Base-by-base conservation (phyloP, 805 yeast genomes). In the Metschnikowia hibisci region DNA sequence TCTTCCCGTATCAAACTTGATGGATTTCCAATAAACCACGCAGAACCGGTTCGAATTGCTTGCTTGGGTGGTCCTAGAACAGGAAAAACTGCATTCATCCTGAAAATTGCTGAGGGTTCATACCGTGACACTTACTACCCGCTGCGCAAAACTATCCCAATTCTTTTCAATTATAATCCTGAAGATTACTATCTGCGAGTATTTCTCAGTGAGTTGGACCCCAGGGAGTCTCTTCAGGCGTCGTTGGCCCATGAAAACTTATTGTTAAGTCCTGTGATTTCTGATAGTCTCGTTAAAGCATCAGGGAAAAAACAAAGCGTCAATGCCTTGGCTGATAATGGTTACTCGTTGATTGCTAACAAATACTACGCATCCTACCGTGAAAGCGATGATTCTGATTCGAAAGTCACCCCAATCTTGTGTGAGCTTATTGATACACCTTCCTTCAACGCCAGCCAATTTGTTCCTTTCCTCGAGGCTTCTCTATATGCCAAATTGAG, bases 361-460 rank as follows among this genome's bases (percentile, higher is more conserved):
- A 52, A 48, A 2, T 48, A 57, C 42, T 63, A 55, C 40, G 47
- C 54, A 1, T 45, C 54, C 1, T 57, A 55, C 37, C 40, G 43
- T 12, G 43, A 30, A 14, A 29, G 35, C 11, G 43, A 33, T 14
- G 25, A 38, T 15, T 13, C 25, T 10, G 32, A 27, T 11, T 32
- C 32, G 12, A 37, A 39, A 10, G 31, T 52, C 14, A 39, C 55
- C 0, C 87, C 89, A 1, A 77, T 84, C 9, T 60, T 80, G 25
- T 65, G 82, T 4, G 95, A 86, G 56, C 64, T 85, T 26, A 77
- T 85, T 1, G 95, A 86, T 53, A 82, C 91, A 0, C 88, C 90
- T 0, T 80, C 84, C 2, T 83, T 81, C 58, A 76, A 79, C 35
- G 76, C 82, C 4, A 78, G 78, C 41, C 78, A 77, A 52, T 74